Evolutionary conservation across 2,329 filamentous ascomycete species (phyloP).

Genomic region (Fusarium subglutinans): DNA sequence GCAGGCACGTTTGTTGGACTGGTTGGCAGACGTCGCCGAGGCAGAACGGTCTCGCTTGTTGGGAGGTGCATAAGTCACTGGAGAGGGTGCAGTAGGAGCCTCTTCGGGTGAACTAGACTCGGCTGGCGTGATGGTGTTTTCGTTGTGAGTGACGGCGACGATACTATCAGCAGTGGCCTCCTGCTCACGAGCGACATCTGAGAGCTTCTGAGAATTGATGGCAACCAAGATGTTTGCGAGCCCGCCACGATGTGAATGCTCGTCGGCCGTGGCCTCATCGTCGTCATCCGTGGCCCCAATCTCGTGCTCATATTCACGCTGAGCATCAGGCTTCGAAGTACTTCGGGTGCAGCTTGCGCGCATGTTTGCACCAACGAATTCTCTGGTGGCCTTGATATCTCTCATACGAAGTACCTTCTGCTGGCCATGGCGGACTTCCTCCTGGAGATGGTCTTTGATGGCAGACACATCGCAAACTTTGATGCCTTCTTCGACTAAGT

Average conservation of each 20-base stretch:
- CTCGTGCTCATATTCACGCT: not conserved
- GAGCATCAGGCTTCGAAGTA: not conserved
- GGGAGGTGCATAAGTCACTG: too few species aligned
- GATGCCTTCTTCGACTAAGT: not conserved
- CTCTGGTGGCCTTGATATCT: not conserved
- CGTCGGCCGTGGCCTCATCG: not conserved
- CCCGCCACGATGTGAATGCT: not conserved
- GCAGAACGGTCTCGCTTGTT: not conserved
- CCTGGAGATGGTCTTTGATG: not conserved
- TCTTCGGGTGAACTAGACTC: not conserved
- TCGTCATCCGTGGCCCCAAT: not conserved
- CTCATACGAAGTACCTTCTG: not conserved
- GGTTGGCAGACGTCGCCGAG: not conserved
- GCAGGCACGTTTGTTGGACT: not conserved
- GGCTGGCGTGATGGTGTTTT: not conserved
- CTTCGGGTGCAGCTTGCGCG: not conserved
- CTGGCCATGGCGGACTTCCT: not conserved
- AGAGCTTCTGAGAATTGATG: not conserved
- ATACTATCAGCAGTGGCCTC: not conserved
- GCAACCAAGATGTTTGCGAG: not conserved
- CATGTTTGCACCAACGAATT: not conserved
- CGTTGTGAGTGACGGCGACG: not conserved
- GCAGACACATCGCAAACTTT: not conserved
- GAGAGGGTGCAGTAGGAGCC: not conserved
- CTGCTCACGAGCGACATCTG: not conserved